Evolutionary conservation across 208 protist species (phyloP).

Genomic region (Wallacemonas sp.): DNA sequence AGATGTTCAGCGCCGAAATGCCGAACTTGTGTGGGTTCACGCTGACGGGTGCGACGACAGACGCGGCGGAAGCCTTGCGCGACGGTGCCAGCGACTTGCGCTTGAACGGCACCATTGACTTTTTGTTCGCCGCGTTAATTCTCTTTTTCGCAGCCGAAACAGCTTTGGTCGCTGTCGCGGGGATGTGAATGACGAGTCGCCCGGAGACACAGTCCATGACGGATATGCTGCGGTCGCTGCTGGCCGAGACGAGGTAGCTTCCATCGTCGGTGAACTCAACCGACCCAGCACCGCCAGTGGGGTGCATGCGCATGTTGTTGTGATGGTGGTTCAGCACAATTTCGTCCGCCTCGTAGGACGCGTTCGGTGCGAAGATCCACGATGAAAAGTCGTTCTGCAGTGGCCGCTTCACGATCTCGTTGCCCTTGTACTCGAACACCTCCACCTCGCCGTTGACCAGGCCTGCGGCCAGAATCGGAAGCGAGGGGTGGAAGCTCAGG

Average conservation of each 20-base stretch:
- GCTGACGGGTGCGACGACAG: conserved; percentile 10
- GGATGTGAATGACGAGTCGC: conserved; percentile 75
- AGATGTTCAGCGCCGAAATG: conserved; percentile 85
- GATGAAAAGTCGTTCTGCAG: conserved; percentile 69
- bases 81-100: conserved; percentile 16
- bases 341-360: conserved; percentile 44
- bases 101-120: conserved; percentile 2
- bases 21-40: conserved; percentile 88
- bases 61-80: neutral
- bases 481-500: conserved; percentile 73
- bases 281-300: conserved; percentile 56
- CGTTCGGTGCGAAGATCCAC: conserved; percentile 58
- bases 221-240: conserved; percentile 79
- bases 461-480: conserved; percentile 73
- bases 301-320: conserved; percentile 85
- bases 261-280: conserved; percentile 92
- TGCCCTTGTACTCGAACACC: conserved; percentile 67
- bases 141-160: conserved; percentile 23
- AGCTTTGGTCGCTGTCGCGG: conserved; percentile 34
- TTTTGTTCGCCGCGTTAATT: conserved; percentile 20
- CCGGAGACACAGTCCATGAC: conserved; percentile 83
- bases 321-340: conserved; percentile 60
- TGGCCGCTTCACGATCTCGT: conserved; percentile 65
- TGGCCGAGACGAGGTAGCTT: conserved; percentile 74
- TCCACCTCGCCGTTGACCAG: conserved; percentile 84